Base-by-base conservation (phyloP, 176 grass and related monocot species). In the Tillandsia leiboldiana region DNA sequence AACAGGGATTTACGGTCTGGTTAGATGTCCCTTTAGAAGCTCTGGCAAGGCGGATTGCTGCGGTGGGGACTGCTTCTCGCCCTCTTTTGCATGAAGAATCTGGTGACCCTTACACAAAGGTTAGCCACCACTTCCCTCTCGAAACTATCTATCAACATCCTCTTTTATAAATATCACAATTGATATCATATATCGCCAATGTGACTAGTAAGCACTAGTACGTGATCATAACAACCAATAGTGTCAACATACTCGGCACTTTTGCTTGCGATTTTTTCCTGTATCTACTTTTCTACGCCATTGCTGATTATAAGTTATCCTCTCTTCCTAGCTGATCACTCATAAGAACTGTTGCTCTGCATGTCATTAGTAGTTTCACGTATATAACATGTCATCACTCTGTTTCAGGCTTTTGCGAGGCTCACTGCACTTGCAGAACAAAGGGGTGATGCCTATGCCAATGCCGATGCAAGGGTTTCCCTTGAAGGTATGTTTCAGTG, bases 21-120 rank as follows among this genome's bases (percentile, higher is more conserved):
- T 87, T 93, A 73, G 94, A 99, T 87, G 94, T 99, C 63, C 94
- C 94, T 64, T 71, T 99, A 70, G 94, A 99, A 3, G 87, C 90
- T 77, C 90, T 93, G 68, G 94, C 94, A 67, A 87, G 77, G 81
- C 74, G 90, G 65, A 93, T 99, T 75, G 87, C 94, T 64, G 91
- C 79, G 83, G 89, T 99, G 68, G 94, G 94, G 29, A 99, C 94
- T 11, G 87, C 87, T 18, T 99, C 94, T n/a, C 90, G 90, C 51
- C 94, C 94, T 69, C 94, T 99, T 76, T 80, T 99, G 70, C 85
- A 99, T 82, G 79, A 90, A 70, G 87, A 83, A 87, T 92, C 84
- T 26, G 94, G 89, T 50, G 94, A 99, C 77, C 90, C 94, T 51
- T 99, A 93, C 74, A 81, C 87, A 20, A 93, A 93, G 94, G 94